These are phyloP conservation scores for Amanita polypyramis DNA, from an alignment of 768 basidiomycete genomes.

Conservation along the genomic window DNA sequence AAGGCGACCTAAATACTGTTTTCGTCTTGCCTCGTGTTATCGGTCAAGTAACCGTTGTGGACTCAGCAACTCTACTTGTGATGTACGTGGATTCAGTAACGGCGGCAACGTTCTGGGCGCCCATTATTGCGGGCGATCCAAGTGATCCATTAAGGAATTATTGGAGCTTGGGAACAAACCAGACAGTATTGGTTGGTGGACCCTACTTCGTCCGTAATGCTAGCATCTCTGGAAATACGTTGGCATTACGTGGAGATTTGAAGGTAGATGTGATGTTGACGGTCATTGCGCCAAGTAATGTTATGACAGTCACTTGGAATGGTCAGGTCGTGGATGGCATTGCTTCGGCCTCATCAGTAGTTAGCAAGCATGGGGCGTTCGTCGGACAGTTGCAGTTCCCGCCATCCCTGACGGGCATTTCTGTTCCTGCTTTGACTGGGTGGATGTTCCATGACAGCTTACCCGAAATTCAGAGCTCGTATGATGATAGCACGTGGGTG, in stretches of 20 bases:
- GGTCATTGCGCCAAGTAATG: constrained; percentile 47
- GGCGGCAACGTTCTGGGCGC: constrained; percentile 69
- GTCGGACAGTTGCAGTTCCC: constrained; percentile 33
- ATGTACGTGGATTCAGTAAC: constrained; percentile 58
- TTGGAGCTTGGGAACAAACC: constrained; percentile 69
- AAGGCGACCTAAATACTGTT: constrained; percentile 24
- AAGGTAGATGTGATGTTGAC: constrained; percentile 46
- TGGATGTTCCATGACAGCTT: constrained; percentile 74
- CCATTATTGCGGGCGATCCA: constrained; percentile 37
- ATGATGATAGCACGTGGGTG: constrained; percentile 57
- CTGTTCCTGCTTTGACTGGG: constrained; percentile 39
- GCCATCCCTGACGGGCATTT: constrained; percentile 20
- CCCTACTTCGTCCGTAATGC: constrained; percentile 57
- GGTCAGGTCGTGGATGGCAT: constrained; percentile 35
- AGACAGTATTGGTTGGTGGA: constrained; percentile 53
- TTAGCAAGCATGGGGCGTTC: constrained; percentile 35
- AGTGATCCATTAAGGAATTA: constrained; percentile 41
- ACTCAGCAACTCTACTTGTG: constrained; percentile 56
- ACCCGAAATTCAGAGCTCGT: constrained; percentile 51
- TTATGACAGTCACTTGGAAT: constrained; percentile 64
- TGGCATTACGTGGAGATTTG: constrained; percentile 62
- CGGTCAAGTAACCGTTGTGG: constrained; percentile 54
- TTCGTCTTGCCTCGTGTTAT: constrained; percentile 44
- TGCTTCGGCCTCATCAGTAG: constrained; percentile 17
- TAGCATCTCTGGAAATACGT: constrained; percentile 32